These are phyloP conservation scores for Cordyceps fumosorosea DNA, from an alignment of 2,329 filamentous ascomycete species.

Conservation along the genomic window DNA sequence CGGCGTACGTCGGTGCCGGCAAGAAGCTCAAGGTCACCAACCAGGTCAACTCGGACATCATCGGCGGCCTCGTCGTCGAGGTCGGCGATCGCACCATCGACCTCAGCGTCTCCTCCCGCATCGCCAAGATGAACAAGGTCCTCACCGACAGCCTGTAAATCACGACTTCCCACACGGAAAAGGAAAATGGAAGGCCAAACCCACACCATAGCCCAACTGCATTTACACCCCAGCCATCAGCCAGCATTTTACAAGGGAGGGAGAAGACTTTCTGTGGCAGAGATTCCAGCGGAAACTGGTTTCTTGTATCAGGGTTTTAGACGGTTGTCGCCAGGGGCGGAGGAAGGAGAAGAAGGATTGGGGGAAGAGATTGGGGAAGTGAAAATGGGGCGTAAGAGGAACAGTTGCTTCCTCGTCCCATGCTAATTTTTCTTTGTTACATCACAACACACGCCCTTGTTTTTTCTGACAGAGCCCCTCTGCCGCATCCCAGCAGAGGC, in stretches of 20 bases:
- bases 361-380: not conserved
- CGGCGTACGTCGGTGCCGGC: constrained; percentile 76
- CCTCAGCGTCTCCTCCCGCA: constrained; percentile 88
- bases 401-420: not conserved
- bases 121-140: constrained; percentile 99
- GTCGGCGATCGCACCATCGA: constrained; percentile 98
- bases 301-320: not conserved
- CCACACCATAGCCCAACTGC: constrained; percentile 1
- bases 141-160: constrained; percentile 93
- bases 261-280: not conserved
- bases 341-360: not conserved
- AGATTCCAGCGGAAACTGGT: not conserved
- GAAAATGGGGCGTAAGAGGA: not conserved
- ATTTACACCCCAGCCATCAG: not conserved
- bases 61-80: constrained; percentile 91
- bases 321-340: not conserved
- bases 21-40: constrained; percentile 98
- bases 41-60: constrained; percentile 91
- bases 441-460: constrained; percentile 15
- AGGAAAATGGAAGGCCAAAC: not conserved
- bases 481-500: not conserved
- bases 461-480: constrained; percentile 21
- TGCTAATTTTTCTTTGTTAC: constrained; percentile 8
- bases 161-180: not conserved
- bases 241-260: not conserved